These are phyloP conservation scores for Phoma sp. DNA, from an alignment of 2,329 filamentous ascomycete species.

Conservation along the genomic window DNA sequence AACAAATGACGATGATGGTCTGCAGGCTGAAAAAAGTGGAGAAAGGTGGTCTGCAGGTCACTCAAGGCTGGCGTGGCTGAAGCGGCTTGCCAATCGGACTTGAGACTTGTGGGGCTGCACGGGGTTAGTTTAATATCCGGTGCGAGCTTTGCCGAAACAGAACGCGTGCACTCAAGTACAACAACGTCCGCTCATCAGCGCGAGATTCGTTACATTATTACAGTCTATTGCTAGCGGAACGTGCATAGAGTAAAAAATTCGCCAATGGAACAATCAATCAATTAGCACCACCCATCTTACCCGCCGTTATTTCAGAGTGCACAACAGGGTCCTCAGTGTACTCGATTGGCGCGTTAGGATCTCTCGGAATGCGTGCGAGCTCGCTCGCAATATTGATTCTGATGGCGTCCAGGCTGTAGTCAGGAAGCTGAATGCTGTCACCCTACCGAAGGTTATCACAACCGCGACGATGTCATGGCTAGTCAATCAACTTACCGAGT, in stretches of 20 bases:
- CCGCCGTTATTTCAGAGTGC: slow-evolving; percentile 28
- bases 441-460: slow-evolving; percentile 15
- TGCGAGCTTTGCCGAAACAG: neutral
- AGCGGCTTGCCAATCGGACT: slow-evolving; percentile 1
- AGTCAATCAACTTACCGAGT: slow-evolving; percentile 24
- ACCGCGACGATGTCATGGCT: neutral
- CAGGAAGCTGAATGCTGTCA: slow-evolving; percentile 20
- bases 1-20: slow-evolving; percentile 3
- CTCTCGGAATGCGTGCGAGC: slow-evolving; percentile 23
- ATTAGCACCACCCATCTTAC: slow-evolving; percentile 18
- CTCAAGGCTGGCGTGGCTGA: slow-evolving; percentile 1
- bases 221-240: neutral
- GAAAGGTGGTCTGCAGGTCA: slow-evolving; percentile 11
- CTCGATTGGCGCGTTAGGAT: slow-evolving; percentile 26
- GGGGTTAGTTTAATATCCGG: slow-evolving; percentile 5
- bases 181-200: neutral
- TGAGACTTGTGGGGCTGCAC: neutral
- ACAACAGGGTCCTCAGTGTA: slow-evolving; percentile 18
- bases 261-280: no score
- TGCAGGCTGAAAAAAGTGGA: slow-evolving; percentile 9
- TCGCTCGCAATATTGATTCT: slow-evolving; percentile 23
- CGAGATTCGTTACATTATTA: neutral
- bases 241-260: no score
- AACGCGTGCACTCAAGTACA: neutral
- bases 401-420: slow-evolving; percentile 20